Percentiles rank a stretch among this genome's conserved stretches.
These are phyloP conservation scores for Pythium dissotocum DNA, from an alignment of 352 stramenopile species.

Conservation along the genomic window DNA sequence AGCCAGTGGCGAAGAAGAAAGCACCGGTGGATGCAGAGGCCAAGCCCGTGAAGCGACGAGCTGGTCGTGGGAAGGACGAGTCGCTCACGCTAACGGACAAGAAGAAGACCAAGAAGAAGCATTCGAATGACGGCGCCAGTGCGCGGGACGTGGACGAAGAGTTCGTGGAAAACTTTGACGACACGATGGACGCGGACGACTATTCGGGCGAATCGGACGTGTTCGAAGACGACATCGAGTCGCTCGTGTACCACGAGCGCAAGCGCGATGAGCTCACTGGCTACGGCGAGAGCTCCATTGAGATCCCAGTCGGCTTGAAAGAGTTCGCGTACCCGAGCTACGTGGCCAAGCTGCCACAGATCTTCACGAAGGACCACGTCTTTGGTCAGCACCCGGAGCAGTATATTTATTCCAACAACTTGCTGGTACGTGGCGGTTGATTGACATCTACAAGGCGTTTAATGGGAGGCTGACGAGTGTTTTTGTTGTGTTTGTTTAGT, in stretches of 20 bases:
- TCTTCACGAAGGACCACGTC: conserved; percentile 58
- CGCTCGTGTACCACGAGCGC: conserved; percentile 55
- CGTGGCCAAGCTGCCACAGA: conserved; percentile 50
- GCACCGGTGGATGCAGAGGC: background rate
- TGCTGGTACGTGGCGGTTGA: conserved; percentile 40
- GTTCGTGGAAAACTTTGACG: conserved; percentile 43
- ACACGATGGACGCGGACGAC: conserved; percentile 44
- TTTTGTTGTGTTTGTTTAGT: conserved; percentile 19
- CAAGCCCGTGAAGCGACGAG: conserved; percentile 14
- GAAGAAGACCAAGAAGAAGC: conserved; percentile 2
- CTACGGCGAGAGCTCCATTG: conserved; percentile 48
- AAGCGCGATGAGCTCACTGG: conserved; percentile 45
- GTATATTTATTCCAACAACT: conserved; percentile 82
- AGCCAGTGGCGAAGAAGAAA: conserved; percentile 10
- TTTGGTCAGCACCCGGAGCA: conserved; percentile 63
- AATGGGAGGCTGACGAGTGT: no score
- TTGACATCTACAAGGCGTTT: no score
- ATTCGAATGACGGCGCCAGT: conserved; percentile 15
- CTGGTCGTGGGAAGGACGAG: conserved; percentile 14
- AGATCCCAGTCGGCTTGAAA: conserved; percentile 46
- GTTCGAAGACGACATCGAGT: conserved; percentile 76
- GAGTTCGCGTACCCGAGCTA: conserved; percentile 64
- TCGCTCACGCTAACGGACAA: background rate
- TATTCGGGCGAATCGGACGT: conserved; percentile 70
- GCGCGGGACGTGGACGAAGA: conserved; percentile 38